Evolutionary conservation across 2,329 filamentous ascomycete genomes (phyloP).

Genomic region (Colletotrichum tofieldiae): DNA sequence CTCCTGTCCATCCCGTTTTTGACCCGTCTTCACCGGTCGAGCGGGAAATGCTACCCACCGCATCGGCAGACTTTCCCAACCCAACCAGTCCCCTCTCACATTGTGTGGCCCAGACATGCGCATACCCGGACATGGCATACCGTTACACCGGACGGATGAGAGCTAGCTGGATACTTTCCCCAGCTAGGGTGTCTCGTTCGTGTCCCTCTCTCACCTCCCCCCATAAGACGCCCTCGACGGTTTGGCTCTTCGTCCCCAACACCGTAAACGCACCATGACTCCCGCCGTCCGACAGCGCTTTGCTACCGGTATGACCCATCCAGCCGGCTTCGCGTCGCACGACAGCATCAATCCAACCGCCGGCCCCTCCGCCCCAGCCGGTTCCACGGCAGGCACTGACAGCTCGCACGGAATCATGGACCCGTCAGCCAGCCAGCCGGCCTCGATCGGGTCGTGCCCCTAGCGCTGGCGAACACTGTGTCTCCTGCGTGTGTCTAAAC

Average conservation of each 20-base stretch:
- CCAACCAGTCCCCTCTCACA: not conserved
- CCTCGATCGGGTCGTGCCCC: slow-evolving; percentile 10
- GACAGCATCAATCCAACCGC: not conserved
- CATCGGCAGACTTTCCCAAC: slow-evolving; percentile 32
- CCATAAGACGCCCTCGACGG: not conserved
- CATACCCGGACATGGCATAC: not conserved
- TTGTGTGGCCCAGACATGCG: slow-evolving; percentile 7
- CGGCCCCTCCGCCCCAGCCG: slow-evolving; percentile 12
- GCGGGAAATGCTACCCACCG: slow-evolving; percentile 9
- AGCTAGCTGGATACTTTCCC: slow-evolving; percentile 29
- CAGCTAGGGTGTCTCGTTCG: slow-evolving; percentile 3
- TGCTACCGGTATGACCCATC: not conserved
- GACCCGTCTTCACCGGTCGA: not conserved
- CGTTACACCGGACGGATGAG: not conserved
- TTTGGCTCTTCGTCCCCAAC: not conserved
- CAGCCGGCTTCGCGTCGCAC: not conserved
- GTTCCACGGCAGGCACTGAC: slow-evolving; percentile 32
- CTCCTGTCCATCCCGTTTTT: slow-evolving; percentile 6
- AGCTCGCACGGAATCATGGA: slow-evolving; percentile 23
- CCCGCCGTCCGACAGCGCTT: not conserved
- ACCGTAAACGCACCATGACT: not conserved
- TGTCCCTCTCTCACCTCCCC: not conserved
- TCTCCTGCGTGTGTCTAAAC: not conserved
- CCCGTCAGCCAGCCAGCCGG: slow-evolving; percentile 1
- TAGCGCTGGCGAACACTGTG: not conserved